These are phyloP conservation scores for Metschnikowia santaceciliae DNA, from an alignment of 805 yeast species.

Conservation along the genomic window DNA sequence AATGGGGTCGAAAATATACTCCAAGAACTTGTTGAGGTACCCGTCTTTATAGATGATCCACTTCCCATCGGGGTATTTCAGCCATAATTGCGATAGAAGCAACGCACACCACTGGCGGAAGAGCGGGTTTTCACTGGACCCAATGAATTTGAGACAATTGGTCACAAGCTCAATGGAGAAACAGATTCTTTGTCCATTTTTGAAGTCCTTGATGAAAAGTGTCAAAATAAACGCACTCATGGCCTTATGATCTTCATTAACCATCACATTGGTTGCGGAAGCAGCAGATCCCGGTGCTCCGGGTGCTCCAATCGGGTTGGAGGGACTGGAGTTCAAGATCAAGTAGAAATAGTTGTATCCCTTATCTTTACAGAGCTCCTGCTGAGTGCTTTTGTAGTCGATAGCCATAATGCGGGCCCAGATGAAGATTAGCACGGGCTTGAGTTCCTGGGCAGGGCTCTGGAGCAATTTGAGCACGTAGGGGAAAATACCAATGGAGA, in stretches of 20 bases:
- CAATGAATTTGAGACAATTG: slow-evolving; percentile 62
- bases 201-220: slow-evolving; percentile 75
- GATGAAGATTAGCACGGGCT: slow-evolving; percentile 89
- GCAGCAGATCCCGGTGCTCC: slow-evolving; percentile 27
- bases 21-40: slow-evolving; percentile 50
- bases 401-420: slow-evolving; percentile 99
- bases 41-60: slow-evolving; percentile 66
- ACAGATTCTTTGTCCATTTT: slow-evolving; percentile 75
- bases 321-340: slow-evolving; percentile 52
- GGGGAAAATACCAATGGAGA: slow-evolving; percentile 94
- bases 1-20: slow-evolving; percentile 76
- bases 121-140: slow-evolving; percentile 75
- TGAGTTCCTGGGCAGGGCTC: slow-evolving; percentile 91
- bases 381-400: slow-evolving; percentile 85
- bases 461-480: slow-evolving; percentile 86
- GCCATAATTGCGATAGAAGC: slow-evolving; percentile 73
- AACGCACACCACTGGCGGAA: slow-evolving; percentile 91
- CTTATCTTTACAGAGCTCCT: slow-evolving; percentile 85
- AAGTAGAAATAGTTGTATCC: slow-evolving; percentile 85
- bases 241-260: slow-evolving; percentile 83
- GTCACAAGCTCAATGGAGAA: slow-evolving; percentile 68
- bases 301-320: slow-evolving; percentile 28
- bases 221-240: slow-evolving; percentile 91
- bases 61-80: slow-evolving; percentile 68
- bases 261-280: slow-evolving; percentile 29